A percentile compares a stretch with the other conserved stretches of the same genome.
Conservation (phyloP, 768 basidiomycete genomes). For the Trametes punicea region DNA sequence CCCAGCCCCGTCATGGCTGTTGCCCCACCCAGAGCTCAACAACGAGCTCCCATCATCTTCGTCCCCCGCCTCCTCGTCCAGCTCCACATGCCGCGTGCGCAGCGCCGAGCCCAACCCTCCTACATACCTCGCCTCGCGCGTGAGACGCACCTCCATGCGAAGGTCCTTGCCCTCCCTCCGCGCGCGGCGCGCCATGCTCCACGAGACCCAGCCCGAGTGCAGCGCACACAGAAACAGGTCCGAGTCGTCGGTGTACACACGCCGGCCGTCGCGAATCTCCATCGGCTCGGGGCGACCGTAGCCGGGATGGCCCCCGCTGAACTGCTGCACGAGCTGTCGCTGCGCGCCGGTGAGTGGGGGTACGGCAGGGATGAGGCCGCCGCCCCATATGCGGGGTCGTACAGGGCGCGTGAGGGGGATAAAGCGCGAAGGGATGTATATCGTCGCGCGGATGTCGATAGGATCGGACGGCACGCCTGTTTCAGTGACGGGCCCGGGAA, state of each 20-base stretch:
- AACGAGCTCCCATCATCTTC: slow-evolving; percentile 29
- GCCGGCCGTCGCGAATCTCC: slow-evolving; percentile 35
- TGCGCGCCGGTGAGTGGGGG: slow-evolving; percentile 26
- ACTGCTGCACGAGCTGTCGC: slow-evolving; percentile 21
- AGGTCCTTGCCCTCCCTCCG: slow-evolving; percentile 38
- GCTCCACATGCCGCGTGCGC: neutral
- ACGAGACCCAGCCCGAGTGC: slow-evolving; percentile 54
- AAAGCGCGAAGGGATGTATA: slow-evolving; percentile 57
- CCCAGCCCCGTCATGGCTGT: slow-evolving; percentile 73
- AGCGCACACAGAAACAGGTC: slow-evolving; percentile 67
- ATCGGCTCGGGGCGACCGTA: slow-evolving; percentile 23
- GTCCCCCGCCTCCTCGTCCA: slow-evolving; percentile 12
- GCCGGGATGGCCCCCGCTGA: slow-evolving; percentile 15
- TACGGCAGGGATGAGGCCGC: slow-evolving; percentile 46
- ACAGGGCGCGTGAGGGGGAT: slow-evolving; percentile 53
- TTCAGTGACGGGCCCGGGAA: slow-evolving; percentile 18
- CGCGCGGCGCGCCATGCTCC: slow-evolving; percentile 40
- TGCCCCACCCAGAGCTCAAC: slow-evolving; percentile 64
- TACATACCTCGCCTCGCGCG: slow-evolving; percentile 42
- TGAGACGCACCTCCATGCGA: slow-evolving; percentile 39
- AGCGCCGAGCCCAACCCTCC: slow-evolving; percentile 40
- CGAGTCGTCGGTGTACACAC: slow-evolving; percentile 77
- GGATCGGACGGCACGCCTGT: slow-evolving; percentile 17
- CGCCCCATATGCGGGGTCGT: slow-evolving; percentile 68
- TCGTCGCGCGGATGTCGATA: slow-evolving; percentile 37